Conservation (phyloP, 2,329 filamentous ascomycete species). For the Neurospora sp. region DNA sequence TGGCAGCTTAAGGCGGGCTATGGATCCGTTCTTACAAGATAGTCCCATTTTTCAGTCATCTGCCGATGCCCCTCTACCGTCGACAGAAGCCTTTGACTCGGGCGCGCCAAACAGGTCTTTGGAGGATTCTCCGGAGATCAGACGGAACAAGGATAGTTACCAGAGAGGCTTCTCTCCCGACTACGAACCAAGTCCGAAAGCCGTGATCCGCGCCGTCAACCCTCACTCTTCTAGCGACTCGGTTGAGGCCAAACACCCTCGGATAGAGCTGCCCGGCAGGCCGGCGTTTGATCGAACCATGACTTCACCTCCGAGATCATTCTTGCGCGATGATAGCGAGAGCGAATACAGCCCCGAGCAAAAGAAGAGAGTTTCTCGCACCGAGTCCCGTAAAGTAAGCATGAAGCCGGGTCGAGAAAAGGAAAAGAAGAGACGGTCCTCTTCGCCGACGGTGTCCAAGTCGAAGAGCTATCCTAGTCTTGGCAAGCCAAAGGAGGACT, state of each 20-base stretch:
- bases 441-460: constrained; percentile 17
- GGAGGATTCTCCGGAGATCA: not conserved
- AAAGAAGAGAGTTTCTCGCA: constrained; percentile 8
- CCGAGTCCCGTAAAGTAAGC: constrained; percentile 6
- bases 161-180: constrained; percentile 60
- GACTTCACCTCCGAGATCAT: constrained; percentile 31
- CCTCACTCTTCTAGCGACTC: constrained; percentile 13
- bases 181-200: constrained; percentile 62
- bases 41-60: constrained; percentile 15
- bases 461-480: constrained; percentile 20
- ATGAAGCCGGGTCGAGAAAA: constrained; percentile 8
- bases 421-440: constrained; percentile 13
- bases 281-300: constrained; percentile 23
- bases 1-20: constrained; percentile 74
- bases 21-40: constrained; percentile 66
- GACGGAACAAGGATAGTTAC: not conserved
- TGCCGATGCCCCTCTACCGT: constrained; percentile 13
- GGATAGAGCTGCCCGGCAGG: constrained; percentile 27
- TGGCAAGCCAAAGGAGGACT: constrained; percentile 7
- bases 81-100: constrained; percentile 8
- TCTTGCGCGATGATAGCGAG: constrained; percentile 43
- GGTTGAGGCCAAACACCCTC: not conserved
- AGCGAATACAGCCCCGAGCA: constrained; percentile 30
- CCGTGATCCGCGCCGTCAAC: constrained; percentile 58
- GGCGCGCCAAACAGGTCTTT: not conserved